These are phyloP conservation scores for Platanthera guangdongensis DNA, from an alignment of 106 monocot genomes.

Conservation along the genomic window DNA sequence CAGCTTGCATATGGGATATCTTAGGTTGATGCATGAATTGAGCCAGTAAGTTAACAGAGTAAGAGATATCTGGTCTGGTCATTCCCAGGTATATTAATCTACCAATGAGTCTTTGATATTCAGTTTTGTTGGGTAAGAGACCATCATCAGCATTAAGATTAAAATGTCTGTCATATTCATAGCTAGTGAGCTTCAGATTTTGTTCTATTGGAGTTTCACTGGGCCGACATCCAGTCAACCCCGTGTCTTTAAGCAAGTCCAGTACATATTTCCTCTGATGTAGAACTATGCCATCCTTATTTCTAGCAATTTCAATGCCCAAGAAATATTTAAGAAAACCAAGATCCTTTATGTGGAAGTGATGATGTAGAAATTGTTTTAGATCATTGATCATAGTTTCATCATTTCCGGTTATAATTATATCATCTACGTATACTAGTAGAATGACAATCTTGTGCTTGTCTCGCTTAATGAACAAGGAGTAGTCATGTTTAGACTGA, in stretches of 20 bases:
- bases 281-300: neutral
- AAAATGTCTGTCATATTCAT: too few species aligned
- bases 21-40: neutral
- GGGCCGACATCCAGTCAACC: too few species aligned
- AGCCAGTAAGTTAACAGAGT: neutral
- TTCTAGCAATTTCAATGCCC: neutral
- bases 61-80: too few species aligned
- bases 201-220: too few species aligned
- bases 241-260: neutral
- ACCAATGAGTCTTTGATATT: too few species aligned
- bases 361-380: neutral
- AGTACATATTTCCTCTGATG: neutral
- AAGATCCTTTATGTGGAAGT: constrained; percentile 1
- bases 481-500: neutral
- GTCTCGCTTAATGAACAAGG: too few species aligned
- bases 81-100: too few species aligned
- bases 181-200: too few species aligned
- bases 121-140: too few species aligned
- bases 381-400: neutral
- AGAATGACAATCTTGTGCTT: neutral
- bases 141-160: too few species aligned
- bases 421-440: constrained; percentile 2
- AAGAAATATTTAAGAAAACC: neutral
- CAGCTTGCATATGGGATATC: neutral
- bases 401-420: neutral